Base-by-base conservation (phyloP, 2,329 filamentous ascomycete genomes). In the Hypoxylon sp. region DNA sequence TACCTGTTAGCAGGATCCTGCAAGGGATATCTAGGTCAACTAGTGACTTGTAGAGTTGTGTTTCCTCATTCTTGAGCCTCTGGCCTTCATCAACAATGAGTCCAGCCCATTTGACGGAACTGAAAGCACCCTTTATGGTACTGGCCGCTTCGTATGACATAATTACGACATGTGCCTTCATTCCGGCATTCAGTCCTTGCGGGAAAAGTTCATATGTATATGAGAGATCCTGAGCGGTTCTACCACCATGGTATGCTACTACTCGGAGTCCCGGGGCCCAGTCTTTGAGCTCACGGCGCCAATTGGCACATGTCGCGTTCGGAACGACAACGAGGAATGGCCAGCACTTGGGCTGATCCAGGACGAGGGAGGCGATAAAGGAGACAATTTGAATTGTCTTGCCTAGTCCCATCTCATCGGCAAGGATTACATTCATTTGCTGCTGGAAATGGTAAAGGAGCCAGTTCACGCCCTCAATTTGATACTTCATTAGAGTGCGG, bases 331-430 rank as follows among this genome's bases (percentile, higher is more conserved):
- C 86, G 14, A 99, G 84, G 76, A 98, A 98, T 0, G 96, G 96
- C 87, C 92, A 98, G 79, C 93, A 96, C 75, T 87, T 82, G 5
- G 89, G 89, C n/a, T 80, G 80, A 56, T 90, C 86, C 67, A 91
- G 85, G 23, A 91, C 85, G 38, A 98, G 81, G 0, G 91, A 90
- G 1, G 92, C 89, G 66, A 98, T 86, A 68, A 97, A 87, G 2
- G 90, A 89, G 66, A 98, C 92, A 57, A 98, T 90, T 77, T 99
- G 96, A 32, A 99, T 93, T 0, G 96, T 99, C 82, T 99, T 99
- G 32, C 96, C 96, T 1, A 99, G 87, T 43, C 96, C 96, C 96
- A 99, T 99, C 77, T 99, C 96, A 76, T 99, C 96, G 0, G 96
- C 96, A 5, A 98, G 86, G 64, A 98, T 95, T 28, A 94, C 92